A percentile compares a stretch with the other conserved stretches of the same genome.
Evolutionary conservation across 805 yeast species (phyloP).

Genomic region (Blastobotrys chiropterorum): DNA sequence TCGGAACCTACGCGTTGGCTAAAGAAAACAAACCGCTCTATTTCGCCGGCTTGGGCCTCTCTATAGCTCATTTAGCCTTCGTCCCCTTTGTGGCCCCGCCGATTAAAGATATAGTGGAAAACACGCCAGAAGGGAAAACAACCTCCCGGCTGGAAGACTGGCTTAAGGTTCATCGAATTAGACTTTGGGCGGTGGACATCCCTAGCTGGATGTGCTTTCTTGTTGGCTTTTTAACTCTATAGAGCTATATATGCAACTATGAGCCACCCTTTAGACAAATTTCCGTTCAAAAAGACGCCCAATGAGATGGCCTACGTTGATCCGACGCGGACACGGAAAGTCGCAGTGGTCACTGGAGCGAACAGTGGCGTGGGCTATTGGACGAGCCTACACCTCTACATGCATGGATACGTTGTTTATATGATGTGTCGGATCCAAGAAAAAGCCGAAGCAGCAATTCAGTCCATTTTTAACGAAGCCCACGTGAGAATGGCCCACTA

Average conservation of each 20-base stretch:
- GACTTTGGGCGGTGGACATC: neutral
- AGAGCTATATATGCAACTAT: neutral
- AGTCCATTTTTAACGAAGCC: conserved; percentile 52
- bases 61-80: conserved; percentile 1
- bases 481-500: conserved; percentile 18
- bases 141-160: conserved; percentile 2
- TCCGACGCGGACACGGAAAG: conserved; percentile 25
- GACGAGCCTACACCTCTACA: conserved; percentile 65
- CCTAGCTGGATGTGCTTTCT: conserved; percentile 4
- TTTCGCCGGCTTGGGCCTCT: neutral
- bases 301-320: conserved; percentile 15
- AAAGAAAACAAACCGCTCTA: neutral
- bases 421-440: conserved; percentile 62
- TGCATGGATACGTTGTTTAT: conserved; percentile 74
- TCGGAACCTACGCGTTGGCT: neutral
- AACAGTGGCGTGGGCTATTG: conserved; percentile 76
- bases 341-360: conserved; percentile 76
- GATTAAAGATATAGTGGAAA: conserved; percentile 1
- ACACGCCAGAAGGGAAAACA: neutral
- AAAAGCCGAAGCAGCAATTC: conserved; percentile 52
- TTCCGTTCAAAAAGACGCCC: neutral
- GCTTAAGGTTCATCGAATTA: conserved; percentile 4
- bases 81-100: conserved; percentile 1
- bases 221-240: neutral
- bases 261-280: neutral